Evolutionary conservation across 1,139 yeast species (phyloP), one percentile per base, ranked within the genome.

Genomic region (Suhomyces wounanorum): DNA sequence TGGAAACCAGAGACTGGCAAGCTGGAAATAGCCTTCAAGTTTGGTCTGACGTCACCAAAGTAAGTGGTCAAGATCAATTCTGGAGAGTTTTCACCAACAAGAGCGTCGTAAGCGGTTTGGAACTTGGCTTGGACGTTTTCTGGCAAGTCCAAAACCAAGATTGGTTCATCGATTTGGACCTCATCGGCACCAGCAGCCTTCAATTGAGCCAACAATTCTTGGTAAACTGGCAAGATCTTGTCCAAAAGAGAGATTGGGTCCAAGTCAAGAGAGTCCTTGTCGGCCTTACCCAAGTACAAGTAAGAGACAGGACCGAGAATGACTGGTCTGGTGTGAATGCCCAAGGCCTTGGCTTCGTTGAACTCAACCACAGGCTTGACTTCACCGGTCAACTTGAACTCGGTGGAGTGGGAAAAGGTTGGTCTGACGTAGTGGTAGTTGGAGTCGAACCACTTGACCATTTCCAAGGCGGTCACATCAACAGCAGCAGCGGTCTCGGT

Each of bases 381-480:
- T 69, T 96, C 96, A 54, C 76, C 78, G 77, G 87, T 90, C 74
- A 94, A 88, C 83, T 94, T 92, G 89, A 94, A 95, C 66, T 87
- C 85, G 59, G 98, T 94, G 62, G 91, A 83, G 83, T 91, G 87
- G 53, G 97, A 89, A 80, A 94, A 90, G 64, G 99, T 95, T 77
- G 99, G 99, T 84, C 99, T 90, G 68, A 94, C 98, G 75, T 94
- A 95, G 78, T 94, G 99, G 89, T 94, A 94, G 89, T 94, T 94
- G 59, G 98, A 89, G 78, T 94, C 99, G 65, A 94, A 94, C 99
- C 99, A 94, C 83, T 94, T 94, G 66, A 94, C 99, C 99, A 94
- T 94, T 84, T 94, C 99, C 75, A 90, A 84, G 65, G 99, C 99
- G 60, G 98, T 94, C 56, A 94, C 99, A 76, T 95, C 99, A 64